Evolutionary conservation across 768 basidiomycete species (phyloP).

Genomic region (Tylopilus intermedius): DNA sequence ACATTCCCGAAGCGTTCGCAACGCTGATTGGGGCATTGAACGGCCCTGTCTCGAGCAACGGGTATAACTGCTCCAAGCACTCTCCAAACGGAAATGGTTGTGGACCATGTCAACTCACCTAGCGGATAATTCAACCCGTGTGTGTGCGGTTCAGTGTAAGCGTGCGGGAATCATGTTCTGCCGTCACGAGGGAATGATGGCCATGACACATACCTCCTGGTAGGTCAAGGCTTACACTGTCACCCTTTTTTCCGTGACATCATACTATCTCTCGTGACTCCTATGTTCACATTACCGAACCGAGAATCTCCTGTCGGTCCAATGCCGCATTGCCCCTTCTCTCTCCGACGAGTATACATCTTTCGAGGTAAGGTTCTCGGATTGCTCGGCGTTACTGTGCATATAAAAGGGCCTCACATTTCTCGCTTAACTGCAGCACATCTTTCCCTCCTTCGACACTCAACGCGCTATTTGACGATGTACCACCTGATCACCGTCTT

Average conservation of each 20-base stretch:
- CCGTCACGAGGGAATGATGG: not conserved
- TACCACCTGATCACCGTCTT: conserved; percentile 16
- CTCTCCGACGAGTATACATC: not conserved
- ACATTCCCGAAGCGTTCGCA: not conserved
- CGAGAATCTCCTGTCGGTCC: not conserved
- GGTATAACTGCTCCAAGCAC: not conserved
- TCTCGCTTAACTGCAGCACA: not conserved
- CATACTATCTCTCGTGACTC: not conserved
- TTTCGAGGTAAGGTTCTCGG: not conserved
- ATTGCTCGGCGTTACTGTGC: not conserved
- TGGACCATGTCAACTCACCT: not conserved
- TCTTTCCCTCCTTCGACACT: not conserved
- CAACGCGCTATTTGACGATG: conserved; percentile 20
- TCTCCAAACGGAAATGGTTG: conserved; percentile 9
- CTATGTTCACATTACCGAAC: not conserved
- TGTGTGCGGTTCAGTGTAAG: not conserved
- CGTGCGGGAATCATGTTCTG: not conserved
- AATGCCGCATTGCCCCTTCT: conserved; percentile 1
- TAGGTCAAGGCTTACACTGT: not conserved
- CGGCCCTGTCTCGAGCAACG: not conserved
- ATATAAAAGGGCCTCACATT: conserved; percentile 18
- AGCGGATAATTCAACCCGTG: conserved; percentile 7
- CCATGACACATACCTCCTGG: not conserved
- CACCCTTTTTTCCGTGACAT: conserved; percentile 1
- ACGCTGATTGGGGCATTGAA: conserved; percentile 1